Evolutionary conservation across 192 early-diverging fungal species (phyloP).

Genomic region (Podila epigama): DNA sequence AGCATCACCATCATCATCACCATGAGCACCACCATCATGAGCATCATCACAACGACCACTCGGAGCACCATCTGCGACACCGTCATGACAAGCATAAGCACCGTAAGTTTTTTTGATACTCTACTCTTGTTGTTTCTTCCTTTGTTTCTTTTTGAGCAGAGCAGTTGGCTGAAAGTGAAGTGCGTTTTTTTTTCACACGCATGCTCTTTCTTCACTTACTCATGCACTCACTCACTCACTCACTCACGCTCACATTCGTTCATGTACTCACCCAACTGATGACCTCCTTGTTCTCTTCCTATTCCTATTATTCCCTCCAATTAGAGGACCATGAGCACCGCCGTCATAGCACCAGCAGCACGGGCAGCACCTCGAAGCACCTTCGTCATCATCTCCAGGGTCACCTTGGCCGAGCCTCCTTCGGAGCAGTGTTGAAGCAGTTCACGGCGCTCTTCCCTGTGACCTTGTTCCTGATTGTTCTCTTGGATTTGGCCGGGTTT

Average conservation of each 20-base stretch:
- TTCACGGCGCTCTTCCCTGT: constrained; percentile 17
- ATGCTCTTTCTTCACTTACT: no score
- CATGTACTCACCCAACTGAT: no score
- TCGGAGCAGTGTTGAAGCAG: constrained; percentile 10
- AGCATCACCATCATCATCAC: constrained; percentile 9
- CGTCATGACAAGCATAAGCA: constrained; percentile 23
- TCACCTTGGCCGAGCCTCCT: constrained; percentile 26
- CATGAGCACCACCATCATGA: constrained; percentile 3
- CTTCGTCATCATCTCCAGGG: neutral
- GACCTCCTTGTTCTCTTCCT: neutral
- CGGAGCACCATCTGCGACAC: neutral
- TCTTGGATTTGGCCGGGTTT: constrained; percentile 31
- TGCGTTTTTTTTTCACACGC: no score
- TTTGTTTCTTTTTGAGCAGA: no score
- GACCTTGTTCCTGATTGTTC: constrained; percentile 19
- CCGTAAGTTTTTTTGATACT: constrained; percentile 20
- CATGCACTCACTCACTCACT: no score
- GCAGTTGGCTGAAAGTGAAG: no score
- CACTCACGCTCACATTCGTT: no score
- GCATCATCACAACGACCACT: neutral
- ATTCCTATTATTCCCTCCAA: neutral
- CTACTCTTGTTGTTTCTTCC: neutral
- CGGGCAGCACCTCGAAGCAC: neutral
- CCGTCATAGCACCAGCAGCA: neutral
- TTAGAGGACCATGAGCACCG: neutral